Conservation (phyloP, 768 basidiomycete species). For the Lanmaoa pseudosensibilis region DNA sequence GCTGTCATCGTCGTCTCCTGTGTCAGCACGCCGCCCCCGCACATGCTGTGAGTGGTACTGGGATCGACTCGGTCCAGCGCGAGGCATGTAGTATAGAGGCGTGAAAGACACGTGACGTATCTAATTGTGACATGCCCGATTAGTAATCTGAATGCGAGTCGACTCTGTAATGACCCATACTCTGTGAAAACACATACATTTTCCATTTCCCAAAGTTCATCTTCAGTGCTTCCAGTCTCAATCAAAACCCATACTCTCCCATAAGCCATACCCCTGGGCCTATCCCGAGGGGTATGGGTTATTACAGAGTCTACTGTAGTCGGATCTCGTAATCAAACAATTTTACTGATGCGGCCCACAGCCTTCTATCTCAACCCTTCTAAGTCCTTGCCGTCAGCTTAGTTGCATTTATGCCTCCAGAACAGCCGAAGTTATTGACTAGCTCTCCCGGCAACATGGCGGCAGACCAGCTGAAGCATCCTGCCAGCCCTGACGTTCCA, state of each 20-base stretch:
- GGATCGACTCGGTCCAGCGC: constrained; percentile 35
- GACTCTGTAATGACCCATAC: too few species aligned
- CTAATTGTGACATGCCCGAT: constrained; percentile 18
- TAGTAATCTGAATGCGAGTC: too few species aligned
- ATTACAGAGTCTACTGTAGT: too few species aligned
- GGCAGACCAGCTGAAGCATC: constrained; percentile 2
- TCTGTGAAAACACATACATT: too few species aligned
- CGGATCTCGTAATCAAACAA: too few species aligned
- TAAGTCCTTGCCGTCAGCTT: constrained; percentile 3
- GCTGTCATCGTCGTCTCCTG: constrained; percentile 38
- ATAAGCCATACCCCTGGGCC: too few species aligned
- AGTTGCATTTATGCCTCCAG: constrained; percentile 4
- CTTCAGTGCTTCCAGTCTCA: too few species aligned
- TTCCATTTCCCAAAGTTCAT: too few species aligned
- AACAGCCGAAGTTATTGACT: constrained; percentile 8
- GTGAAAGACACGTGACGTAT: constrained; percentile 7
- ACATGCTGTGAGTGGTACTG: constrained; percentile 42
- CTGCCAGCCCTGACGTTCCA: constrained; percentile 5
- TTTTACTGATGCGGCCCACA: too few species aligned
- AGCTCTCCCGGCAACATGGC: constrained; percentile 7
- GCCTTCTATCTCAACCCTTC: background rate
- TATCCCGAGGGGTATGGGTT: too few species aligned
- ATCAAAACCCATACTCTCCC: too few species aligned
- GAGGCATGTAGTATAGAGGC: constrained; percentile 26
- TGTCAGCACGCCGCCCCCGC: constrained; percentile 20